Percentiles rank a stretch among this genome's conserved stretches.
Evolutionary conservation across 2,329 filamentous ascomycete species (phyloP).

Genomic region (Purpureocillium takamizusanense): DNA sequence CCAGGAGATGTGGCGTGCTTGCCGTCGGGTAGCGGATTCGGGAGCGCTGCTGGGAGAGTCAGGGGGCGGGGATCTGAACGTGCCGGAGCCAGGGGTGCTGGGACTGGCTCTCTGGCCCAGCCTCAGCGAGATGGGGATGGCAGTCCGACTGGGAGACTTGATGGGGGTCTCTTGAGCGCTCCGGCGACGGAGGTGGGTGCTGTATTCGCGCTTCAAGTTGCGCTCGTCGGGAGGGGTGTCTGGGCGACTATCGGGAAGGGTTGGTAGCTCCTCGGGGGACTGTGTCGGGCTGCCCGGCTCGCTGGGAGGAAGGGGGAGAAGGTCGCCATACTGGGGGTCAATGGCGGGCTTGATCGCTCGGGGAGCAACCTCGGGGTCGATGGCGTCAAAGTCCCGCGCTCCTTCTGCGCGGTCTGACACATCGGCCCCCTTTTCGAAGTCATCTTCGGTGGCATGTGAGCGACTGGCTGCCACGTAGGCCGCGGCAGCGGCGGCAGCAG

Average conservation of each 20-base stretch:
- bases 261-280: slow-evolving; percentile 32
- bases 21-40: slow-evolving; percentile 26
- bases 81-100: slow-evolving; percentile 25
- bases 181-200: slow-evolving; percentile 36
- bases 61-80: slow-evolving; percentile 28
- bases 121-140: slow-evolving; percentile 48
- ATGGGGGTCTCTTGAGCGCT: slow-evolving; percentile 37
- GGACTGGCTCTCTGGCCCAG: slow-evolving; percentile 37
- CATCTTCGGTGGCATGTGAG: slow-evolving; percentile 37
- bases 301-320: slow-evolving; percentile 55
- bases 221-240: slow-evolving; percentile 44
- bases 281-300: slow-evolving; percentile 39
- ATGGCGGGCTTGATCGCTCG: slow-evolving; percentile 55
- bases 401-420: slow-evolving; percentile 12
- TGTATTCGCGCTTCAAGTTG: slow-evolving; percentile 26
- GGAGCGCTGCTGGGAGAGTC: slow-evolving; percentile 21
- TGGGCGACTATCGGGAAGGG: slow-evolving; percentile 52
- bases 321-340: slow-evolving; percentile 56
- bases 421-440: slow-evolving; percentile 26
- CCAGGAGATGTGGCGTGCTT: slow-evolving; percentile 49
- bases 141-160: slow-evolving; percentile 47
- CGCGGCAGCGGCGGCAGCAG: slow-evolving; percentile 33
- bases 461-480: slow-evolving; percentile 24
- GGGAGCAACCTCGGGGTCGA: slow-evolving; percentile 50
- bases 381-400: slow-evolving; percentile 22